Evolutionary conservation across 1,139 yeast species (phyloP).

Genomic region (Yamadazyma buinensis): DNA sequence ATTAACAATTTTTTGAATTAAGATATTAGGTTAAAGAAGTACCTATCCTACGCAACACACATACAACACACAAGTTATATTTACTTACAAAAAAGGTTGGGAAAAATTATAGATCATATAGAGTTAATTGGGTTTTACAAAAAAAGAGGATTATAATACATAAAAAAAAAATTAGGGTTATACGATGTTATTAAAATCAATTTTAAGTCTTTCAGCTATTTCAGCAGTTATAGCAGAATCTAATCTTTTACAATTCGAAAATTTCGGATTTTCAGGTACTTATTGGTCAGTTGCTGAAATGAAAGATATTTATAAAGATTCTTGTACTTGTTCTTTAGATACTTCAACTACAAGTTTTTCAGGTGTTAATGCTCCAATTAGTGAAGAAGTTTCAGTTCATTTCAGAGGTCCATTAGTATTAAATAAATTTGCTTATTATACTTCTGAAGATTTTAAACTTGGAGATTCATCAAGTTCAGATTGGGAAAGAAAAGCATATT

Average conservation of each 20-base stretch:
- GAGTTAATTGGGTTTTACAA: no score
- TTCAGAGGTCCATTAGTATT: slow-evolving; percentile 89
- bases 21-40: no score
- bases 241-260: slow-evolving; percentile 45
- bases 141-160: no score
- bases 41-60: no score
- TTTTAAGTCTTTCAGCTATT: no score
- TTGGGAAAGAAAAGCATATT: slow-evolving; percentile 76
- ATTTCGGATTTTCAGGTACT: slow-evolving; percentile 76
- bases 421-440: slow-evolving; percentile 64
- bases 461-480: slow-evolving; percentile 29
- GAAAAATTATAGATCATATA: no score
- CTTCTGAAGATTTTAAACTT: slow-evolving; percentile 36
- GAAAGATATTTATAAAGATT: slow-evolving; percentile 43
- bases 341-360: slow-evolving; percentile 52
- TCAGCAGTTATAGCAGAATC: neutral
- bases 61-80: no score
- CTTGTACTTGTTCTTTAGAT: slow-evolving; percentile 59
- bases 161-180: no score
- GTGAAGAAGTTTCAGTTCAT: slow-evolving; percentile 88
- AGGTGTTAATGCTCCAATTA: slow-evolving; percentile 77
- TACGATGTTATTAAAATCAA: no score
- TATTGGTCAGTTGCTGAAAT: slow-evolving; percentile 69
- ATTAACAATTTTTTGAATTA: no score
- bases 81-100: no score